Base-by-base conservation (phyloP, 1,284 basidiomycete genomes). In the Ganoderma lucidum region DNA sequence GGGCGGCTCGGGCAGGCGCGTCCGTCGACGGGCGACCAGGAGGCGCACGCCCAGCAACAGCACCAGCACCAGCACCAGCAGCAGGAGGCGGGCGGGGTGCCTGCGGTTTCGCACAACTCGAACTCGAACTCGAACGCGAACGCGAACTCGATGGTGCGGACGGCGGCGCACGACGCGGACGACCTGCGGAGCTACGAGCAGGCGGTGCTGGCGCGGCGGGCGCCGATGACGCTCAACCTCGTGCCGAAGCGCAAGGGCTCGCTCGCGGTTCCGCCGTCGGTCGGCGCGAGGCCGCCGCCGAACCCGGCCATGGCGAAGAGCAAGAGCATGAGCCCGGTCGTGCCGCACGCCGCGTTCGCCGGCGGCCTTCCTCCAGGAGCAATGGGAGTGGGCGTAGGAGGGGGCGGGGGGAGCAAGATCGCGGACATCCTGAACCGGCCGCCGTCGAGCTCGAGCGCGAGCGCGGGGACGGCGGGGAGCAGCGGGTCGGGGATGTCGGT, bases 111-210 rank as follows among this genome's bases (percentile, higher is more conserved):
- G 23, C 23, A 23, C 23, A 23, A 23, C 23, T 23, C 23, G 23
- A 35, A 35, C 35, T 35, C 35, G 35, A 35, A 3, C 56, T 75
- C 75, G 68, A 68, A n/a, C n/a, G n/a, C 23, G 23, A 35, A 35
- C 35, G 1, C 35, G 35, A 35, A 3, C 56, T 75, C 75, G 68
- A 68, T 63, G 15, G 71, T 78, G 71, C 81, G 83, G 30, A 80
- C 79, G 67, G 84, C 82, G 62, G 70, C 82, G 62, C 84, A 85
- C 70, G 83, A 74, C 60, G 68, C 82, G 45, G 92, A 93, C 28
- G 92, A 93, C 75, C 73, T 94, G 73, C 83, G 85, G 72, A 87
- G 86, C 69, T 94, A 94, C 72, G 91, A 93, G 77, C 90, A 90
- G 63, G 93, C 93, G 8, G 88, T 93, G 6, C 78, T 92, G 51